Evolutionary conservation across 2,329 filamentous ascomycete species (phyloP).

Genomic region (Raffaelea ambrosiae): DNA sequence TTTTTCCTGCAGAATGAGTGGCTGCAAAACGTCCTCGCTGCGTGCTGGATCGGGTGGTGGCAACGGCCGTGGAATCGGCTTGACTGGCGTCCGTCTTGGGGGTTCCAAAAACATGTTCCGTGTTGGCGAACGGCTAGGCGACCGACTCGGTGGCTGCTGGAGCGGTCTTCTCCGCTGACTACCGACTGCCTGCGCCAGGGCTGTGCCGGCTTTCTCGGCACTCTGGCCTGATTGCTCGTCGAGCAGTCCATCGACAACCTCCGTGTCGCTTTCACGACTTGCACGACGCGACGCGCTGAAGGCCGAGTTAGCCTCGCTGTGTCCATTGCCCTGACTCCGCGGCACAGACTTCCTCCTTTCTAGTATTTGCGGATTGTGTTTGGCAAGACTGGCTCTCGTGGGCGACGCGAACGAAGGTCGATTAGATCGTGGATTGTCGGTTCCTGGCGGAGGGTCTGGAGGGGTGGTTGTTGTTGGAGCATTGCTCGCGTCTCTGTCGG

Average conservation of each 20-base stretch:
- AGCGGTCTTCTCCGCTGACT: too few species aligned
- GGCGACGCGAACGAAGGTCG: constrained; percentile 59
- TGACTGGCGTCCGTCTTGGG: constrained; percentile 31
- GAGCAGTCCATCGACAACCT: constrained; percentile 1
- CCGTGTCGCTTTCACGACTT: too few species aligned
- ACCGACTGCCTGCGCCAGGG: not conserved
- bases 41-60: constrained; percentile 34
- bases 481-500: constrained; percentile 8
- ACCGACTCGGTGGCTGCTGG: not conserved
- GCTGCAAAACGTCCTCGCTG: constrained; percentile 33
- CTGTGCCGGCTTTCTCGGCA: constrained; percentile 10
- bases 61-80: constrained; percentile 36
- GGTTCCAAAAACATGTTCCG: constrained; percentile 22
- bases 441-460: constrained; percentile 15
- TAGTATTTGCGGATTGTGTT: constrained; percentile 51
- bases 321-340: not conserved
- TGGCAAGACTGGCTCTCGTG: constrained; percentile 54
- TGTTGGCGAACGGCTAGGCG: constrained; percentile 7
- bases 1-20: constrained; percentile 27
- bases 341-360: constrained; percentile 29
- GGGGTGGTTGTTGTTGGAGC: constrained; percentile 29
- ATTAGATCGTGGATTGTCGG: constrained; percentile 12
- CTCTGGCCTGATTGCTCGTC: constrained; percentile 21
- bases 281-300: constrained; percentile 9
- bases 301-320: not conserved